Evolutionary conservation across 768 basidiomycete species (phyloP), one percentile per base, ranked within the genome.

Genomic region (Leccinum subtestaceum): DNA sequence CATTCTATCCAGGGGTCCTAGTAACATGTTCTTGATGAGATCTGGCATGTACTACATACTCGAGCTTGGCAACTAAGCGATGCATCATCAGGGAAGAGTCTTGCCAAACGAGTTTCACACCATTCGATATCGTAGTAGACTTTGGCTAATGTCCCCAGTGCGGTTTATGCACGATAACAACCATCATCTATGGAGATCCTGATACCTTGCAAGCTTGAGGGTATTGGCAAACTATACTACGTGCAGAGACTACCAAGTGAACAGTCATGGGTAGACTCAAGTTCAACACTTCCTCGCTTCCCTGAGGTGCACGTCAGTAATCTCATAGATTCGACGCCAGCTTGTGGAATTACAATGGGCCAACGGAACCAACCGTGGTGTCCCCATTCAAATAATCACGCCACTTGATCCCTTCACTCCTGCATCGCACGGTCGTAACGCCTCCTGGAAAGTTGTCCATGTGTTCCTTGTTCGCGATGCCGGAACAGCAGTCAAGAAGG

Each of bases 401-500:
- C 55, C 32, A 8, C 17, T 6, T 46, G 64, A 55, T 62, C 50
- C 34, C 25, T 59, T 51, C 47, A 29, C 11, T 23, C 17, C 49
- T 29, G 38, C 29, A 43, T 43, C 43, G 10, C 43, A 43, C 4
- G 43, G 13, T 59, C 23, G 46, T 55, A 50, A 43, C 23, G 21
- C 13, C 10, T 29, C 48, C 36, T 54, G 56, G 17, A 27, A 56
- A 47, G n/a, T 31, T 45, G 29, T 13, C 36, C 5, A 25, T 31
- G 54, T 29, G 51, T 57, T 58, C 59, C 56, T 48, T 56, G 19
- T 48, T 13, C 19, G n/a, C 4, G 48, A 49, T 49, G 59, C n/a
- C n/a, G 23, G 43, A 56, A 58, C 31, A 61, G 48, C 48, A 45
- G 50, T 40, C 61, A 82, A 81, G 53, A 93, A 94, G 72, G 95